phyloP scores from a whole-genome alignment of 768 basidiomycete genomes.

The Botryobasidium botryosum region DNA sequence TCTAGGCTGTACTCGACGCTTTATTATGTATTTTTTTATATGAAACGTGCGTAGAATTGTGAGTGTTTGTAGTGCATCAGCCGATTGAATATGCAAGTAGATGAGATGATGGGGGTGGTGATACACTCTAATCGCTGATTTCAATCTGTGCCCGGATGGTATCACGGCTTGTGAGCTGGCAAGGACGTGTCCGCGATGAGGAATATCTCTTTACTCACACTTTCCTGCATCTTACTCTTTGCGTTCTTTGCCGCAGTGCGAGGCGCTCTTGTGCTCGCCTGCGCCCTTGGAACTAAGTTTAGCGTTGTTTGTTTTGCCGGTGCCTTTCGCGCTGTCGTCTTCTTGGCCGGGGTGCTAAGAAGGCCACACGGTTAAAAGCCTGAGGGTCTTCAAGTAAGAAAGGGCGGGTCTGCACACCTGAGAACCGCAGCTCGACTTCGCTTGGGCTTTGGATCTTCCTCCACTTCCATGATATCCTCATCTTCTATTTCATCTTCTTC shows the following conservation, averaged over 20 bases:
- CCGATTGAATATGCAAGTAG: too few relatives aligned
- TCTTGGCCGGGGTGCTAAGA: slow-evolving; percentile 27
- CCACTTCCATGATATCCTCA: slow-evolving; percentile 35
- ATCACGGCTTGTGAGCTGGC: not conserved
- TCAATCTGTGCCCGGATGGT: slow-evolving; percentile 9
- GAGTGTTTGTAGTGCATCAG: too few relatives aligned
- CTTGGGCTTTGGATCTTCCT: slow-evolving; percentile 28
- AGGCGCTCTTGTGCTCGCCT: not conserved
- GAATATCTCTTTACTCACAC: too few relatives aligned
- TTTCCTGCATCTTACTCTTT: slow-evolving; percentile 5
- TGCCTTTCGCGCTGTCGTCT: slow-evolving; percentile 21
- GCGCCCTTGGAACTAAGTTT: slow-evolving; percentile 34
- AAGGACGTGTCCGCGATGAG: slow-evolving; percentile 1
- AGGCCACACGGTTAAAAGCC: not conserved
- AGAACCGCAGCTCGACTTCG: slow-evolving; percentile 48
- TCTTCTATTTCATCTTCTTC: slow-evolving; percentile 27
- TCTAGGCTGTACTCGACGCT: too few relatives aligned
- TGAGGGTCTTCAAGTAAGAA: not conserved
- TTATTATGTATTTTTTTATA: too few relatives aligned
- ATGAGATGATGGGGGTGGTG: too few relatives aligned
- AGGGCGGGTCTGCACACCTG: slow-evolving; percentile 28
- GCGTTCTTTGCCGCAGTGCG: slow-evolving; percentile 7
- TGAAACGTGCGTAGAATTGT: too few relatives aligned
- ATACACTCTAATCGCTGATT: slow-evolving; percentile 14
- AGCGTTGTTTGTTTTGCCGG: slow-evolving; percentile 36